Percentiles rank a stretch among this genome's conserved stretches.
Conservation (phyloP, 2,329 filamentous ascomycete species). For the Aspergillus pseudoglaucus region DNA sequence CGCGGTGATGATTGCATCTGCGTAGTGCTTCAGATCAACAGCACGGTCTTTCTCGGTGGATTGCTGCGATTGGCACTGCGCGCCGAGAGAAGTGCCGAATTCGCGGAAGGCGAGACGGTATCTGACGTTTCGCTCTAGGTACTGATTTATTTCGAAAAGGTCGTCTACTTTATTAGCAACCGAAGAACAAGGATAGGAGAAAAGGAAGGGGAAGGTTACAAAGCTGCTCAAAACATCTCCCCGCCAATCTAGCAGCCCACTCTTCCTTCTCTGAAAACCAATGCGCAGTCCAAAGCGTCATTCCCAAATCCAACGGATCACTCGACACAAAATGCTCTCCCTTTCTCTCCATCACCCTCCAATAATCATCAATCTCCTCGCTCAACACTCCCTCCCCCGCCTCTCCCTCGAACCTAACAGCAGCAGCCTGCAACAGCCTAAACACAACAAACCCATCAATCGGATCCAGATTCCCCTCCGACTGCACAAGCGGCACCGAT, state of each 20-base stretch:
- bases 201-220: slow-evolving; percentile 16
- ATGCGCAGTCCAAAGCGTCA: slow-evolving; percentile 54
- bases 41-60: slow-evolving; percentile 29
- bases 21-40: slow-evolving; percentile 24
- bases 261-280: slow-evolving; percentile 42
- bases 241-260: slow-evolving; percentile 42
- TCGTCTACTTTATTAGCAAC: slow-evolving; percentile 22
- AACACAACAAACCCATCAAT: slow-evolving; percentile 50
- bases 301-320: slow-evolving; percentile 53
- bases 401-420: slow-evolving; percentile 22
- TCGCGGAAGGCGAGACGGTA: slow-evolving; percentile 49
- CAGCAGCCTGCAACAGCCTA: slow-evolving; percentile 42
- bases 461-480: slow-evolving; percentile 52
- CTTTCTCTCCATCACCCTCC: slow-evolving; percentile 42
- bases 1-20: slow-evolving; percentile 29
- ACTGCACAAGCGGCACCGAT: slow-evolving; percentile 40
- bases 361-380: slow-evolving; percentile 50
- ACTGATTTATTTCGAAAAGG: slow-evolving; percentile 29
- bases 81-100: slow-evolving; percentile 48
- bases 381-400: slow-evolving; percentile 23
- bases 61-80: slow-evolving; percentile 34
- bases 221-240: slow-evolving; percentile 30
- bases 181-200: neutral
- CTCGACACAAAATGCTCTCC: slow-evolving; percentile 40
- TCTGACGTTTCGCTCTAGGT: slow-evolving; percentile 28